These are phyloP conservation scores for Ceriops decandra DNA, from an alignment of 345 rosid genomes.

Conservation along the genomic window DNA sequence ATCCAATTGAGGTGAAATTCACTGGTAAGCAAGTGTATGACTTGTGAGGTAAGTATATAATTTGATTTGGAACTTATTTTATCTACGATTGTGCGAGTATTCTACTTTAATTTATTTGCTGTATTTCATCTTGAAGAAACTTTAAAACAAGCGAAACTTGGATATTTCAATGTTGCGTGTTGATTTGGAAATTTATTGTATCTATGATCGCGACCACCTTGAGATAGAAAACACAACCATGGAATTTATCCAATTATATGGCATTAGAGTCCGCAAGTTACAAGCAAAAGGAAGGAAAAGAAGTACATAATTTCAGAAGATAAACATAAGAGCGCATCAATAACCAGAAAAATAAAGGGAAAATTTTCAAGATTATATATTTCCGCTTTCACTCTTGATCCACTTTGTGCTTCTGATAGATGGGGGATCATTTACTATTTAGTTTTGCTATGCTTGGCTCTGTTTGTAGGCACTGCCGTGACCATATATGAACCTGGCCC, in stretches of 20 bases:
- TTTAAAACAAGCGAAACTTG: no score
- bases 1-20: constrained; percentile 90
- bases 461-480: constrained; percentile 42
- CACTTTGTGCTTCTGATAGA: not conserved
- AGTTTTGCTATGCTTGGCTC: constrained; percentile 14
- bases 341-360: not conserved
- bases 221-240: no score
- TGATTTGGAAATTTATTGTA: no score
- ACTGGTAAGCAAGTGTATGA: constrained; percentile 89
- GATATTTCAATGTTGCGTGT: no score
- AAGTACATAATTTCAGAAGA: not conserved
- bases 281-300: not conserved
- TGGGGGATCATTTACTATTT: not conserved
- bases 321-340: constrained; percentile 4
- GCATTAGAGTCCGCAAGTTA: not conserved
- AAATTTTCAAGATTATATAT: constrained; percentile 1
- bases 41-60: constrained; percentile 39
- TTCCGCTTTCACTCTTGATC: constrained; percentile 10
- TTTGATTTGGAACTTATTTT: not conserved
- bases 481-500: constrained; percentile 61
- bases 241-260: not conserved
- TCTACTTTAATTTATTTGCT: not conserved
- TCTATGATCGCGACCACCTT: no score
- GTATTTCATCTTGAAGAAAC: not conserved
- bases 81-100: not conserved